These are phyloP conservation scores for Mortierella sp. DNA, from an alignment of 371 early-diverging fungal genomes.

Conservation along the genomic window DNA sequence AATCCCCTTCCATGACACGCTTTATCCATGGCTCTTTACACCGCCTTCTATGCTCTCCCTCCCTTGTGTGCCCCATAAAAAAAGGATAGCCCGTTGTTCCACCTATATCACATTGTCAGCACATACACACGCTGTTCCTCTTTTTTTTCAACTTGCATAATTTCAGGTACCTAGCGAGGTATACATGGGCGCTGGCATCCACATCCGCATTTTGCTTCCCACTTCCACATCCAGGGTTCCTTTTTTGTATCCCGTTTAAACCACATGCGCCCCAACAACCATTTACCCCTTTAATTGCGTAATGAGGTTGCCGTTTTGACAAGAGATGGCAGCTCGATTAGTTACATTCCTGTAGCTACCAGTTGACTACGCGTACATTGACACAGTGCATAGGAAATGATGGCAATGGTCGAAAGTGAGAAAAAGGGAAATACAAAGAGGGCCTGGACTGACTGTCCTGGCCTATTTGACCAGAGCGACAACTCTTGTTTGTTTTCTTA, in stretches of 20 bases:
- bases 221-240: not conserved
- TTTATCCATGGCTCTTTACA: not conserved
- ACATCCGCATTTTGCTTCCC: not conserved
- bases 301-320: slow-evolving; percentile 2
- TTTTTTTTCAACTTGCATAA: not conserved
- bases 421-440: not conserved
- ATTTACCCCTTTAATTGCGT: not conserved
- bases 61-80: not conserved
- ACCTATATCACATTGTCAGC: not conserved
- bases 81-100: not conserved
- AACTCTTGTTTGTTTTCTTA: not conserved
- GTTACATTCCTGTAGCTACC: not conserved
- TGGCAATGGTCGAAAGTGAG: not conserved
- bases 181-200: not conserved
- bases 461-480: too few relatives aligned
- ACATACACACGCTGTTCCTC: not conserved
- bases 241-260: not conserved
- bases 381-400: not conserved
- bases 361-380: not conserved
- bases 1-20: not conserved
- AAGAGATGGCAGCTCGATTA: not conserved
- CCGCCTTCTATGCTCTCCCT: slow-evolving; percentile 2
- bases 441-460: not conserved
- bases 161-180: not conserved
- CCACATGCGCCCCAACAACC: not conserved